Base-by-base conservation (phyloP, 2,329 filamentous ascomycete species). In the Pyrenophora seminiperda region DNA sequence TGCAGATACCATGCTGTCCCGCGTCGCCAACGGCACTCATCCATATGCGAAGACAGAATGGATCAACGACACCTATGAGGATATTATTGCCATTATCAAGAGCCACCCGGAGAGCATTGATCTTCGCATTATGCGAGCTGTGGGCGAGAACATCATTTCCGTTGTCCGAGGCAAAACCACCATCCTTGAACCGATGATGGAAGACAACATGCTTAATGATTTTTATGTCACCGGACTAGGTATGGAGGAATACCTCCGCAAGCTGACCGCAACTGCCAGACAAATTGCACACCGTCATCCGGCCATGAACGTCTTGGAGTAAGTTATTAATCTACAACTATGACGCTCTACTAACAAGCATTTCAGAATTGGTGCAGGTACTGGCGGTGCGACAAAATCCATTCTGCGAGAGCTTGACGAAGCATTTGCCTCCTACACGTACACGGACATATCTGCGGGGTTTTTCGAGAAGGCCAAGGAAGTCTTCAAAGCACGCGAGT, bases 211-310 rank as follows among this genome's bases (percentile, higher is more conserved):
- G 7, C 20, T 22, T 4, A 22, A 22, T 7, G 7, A 7, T 4
- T 22, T 22, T 7, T 22, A 22, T 22, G 20, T 22, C n/a, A n/a
- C n/a, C n/a, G n/a, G n/a, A n/a, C n/a, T n/a, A n/a, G n/a, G n/a
- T n/a, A n/a, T n/a, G n/a, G n/a, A n/a, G n/a, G n/a, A n/a, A n/a
- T n/a, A n/a, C n/a, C 5, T n/a, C 5, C 30, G 13, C 18, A 41
- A 2, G 29, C 41, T 18, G 32, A 30, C 29, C 47, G 22, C 17
- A 53, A 9, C 4, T n/a, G 34, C n/a, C 15, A 10, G 19, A 5
- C 62, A 65, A 30, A 48, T 65, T 11, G 44, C 31, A 1, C 54
- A 61, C 47, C 50, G 58, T 7, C 47, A 65, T 32, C 56, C 59
- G 2, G 18, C 46, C 17, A 18, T 51, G 29, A 24, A 38, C 14